Percentiles rank a stretch among this genome's conserved stretches.
These are phyloP conservation scores for fission yeast (Schizosaccharomyces pombe) DNA, from an alignment of 805 yeast genomes.

Conservation along the genomic window DNA sequence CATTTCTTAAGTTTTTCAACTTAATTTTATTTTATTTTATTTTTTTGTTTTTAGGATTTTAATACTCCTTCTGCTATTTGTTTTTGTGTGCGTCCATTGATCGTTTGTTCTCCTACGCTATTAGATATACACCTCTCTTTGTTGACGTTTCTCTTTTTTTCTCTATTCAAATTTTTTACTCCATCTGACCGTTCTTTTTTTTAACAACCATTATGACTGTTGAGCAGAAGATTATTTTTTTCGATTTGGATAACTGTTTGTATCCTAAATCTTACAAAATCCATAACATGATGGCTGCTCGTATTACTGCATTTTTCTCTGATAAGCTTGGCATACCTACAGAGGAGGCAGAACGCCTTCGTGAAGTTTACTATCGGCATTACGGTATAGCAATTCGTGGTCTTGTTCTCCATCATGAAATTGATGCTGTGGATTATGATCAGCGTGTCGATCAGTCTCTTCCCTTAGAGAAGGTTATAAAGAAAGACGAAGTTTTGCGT, in stretches of 20 bases:
- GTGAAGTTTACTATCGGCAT: conserved; percentile 42
- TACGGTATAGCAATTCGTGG: conserved; percentile 90
- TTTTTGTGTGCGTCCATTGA: no score
- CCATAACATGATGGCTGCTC: conserved; percentile 68
- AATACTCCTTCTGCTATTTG: no score
- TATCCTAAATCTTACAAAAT: conserved; percentile 28
- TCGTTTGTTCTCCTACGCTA: no score
- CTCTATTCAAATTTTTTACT: neutral
- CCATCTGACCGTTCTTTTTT: neutral
- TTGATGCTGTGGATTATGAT: conserved; percentile 69
- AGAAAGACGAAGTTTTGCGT: conserved; percentile 20
- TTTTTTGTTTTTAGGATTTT: no score
- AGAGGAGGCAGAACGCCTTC: conserved; percentile 50
- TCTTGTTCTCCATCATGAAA: conserved; percentile 24
- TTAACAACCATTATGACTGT: neutral
- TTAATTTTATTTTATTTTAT: no score
- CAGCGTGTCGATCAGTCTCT: conserved; percentile 71
- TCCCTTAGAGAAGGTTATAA: conserved; percentile 55
- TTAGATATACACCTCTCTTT: no score
- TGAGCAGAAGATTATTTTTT: conserved; percentile 28
- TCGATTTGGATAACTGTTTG: conserved; percentile 74
- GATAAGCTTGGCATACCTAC: conserved; percentile 36
- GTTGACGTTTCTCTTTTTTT: neutral
- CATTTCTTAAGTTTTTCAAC: no score
- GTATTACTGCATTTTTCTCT: conserved; percentile 60